phyloP scores from a whole-genome alignment of 2,329 filamentous ascomycete genomes.

The Cladophialophora yegresii region DNA sequence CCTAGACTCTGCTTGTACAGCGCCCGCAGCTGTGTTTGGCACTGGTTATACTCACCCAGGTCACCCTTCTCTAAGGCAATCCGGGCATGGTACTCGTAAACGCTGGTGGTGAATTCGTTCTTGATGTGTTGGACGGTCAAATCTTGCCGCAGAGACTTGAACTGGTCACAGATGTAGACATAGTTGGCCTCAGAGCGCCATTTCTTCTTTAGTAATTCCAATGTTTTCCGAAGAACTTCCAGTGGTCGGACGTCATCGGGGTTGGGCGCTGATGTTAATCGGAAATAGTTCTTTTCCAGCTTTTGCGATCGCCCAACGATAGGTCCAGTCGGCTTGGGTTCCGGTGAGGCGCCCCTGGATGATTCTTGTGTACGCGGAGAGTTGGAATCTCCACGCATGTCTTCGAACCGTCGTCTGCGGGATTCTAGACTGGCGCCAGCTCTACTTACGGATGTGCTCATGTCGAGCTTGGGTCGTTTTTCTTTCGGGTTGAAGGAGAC shows the following conservation, averaged over 20 bases:
- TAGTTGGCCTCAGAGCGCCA: slow-evolving; percentile 95
- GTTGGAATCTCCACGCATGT: slow-evolving; percentile 47
- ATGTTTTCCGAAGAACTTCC: slow-evolving; percentile 73
- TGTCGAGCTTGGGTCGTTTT: slow-evolving; percentile 53
- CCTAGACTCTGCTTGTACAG: slow-evolving; percentile 85
- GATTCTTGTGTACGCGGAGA: slow-evolving; percentile 44
- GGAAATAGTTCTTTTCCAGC: slow-evolving; percentile 92
- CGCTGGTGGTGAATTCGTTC: slow-evolving; percentile 92
- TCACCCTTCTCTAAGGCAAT: slow-evolving; percentile 98
- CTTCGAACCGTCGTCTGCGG: slow-evolving; percentile 82
- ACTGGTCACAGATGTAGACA: slow-evolving; percentile 96
- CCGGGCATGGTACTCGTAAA: slow-evolving; percentile 96
- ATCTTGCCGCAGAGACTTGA: slow-evolving; percentile 97
- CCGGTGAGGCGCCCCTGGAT: slow-evolving; percentile 50
- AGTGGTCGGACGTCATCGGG: slow-evolving; percentile 86
- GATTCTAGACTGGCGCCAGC: slow-evolving; percentile 83
- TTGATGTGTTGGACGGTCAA: slow-evolving; percentile 96
- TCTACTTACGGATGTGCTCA: slow-evolving; percentile 72
- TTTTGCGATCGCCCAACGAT: slow-evolving; percentile 81
- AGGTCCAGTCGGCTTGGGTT: slow-evolving; percentile 59
- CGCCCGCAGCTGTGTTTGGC: slow-evolving; percentile 93
- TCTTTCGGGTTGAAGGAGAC: slow-evolving; percentile 62
- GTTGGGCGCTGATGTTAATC: slow-evolving; percentile 85
- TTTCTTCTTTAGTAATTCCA: slow-evolving; percentile 89
- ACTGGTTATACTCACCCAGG: slow-evolving; percentile 99